phyloP scores from a whole-genome alignment of 2,329 filamentous ascomycete species.

The Pseudogymnoascus sp. region DNA sequence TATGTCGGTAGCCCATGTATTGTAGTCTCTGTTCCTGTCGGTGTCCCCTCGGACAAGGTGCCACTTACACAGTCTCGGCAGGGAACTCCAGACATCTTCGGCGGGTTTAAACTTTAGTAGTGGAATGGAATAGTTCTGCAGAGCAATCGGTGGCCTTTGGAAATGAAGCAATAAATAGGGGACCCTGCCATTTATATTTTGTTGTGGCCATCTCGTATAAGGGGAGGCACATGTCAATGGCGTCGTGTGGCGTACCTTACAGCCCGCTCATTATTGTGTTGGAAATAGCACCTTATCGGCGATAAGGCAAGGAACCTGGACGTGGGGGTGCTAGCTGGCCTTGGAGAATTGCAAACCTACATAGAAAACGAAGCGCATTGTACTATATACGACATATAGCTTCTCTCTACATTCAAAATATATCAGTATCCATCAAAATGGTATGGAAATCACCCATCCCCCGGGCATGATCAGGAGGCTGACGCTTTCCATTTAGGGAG shows the following conservation, averaged over 20 bases:
- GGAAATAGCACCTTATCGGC: not conserved
- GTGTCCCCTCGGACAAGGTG: slow-evolving; percentile 30
- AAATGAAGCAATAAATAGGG: not conserved
- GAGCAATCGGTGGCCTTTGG: not conserved
- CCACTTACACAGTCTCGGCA: slow-evolving; percentile 31
- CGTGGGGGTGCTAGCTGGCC: not conserved
- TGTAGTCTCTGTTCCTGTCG: slow-evolving; percentile 32
- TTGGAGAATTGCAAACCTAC: not conserved
- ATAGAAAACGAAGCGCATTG: not conserved
- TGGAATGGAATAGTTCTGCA: not conserved
- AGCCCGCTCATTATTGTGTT: not conserved
- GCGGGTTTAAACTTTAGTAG: not conserved
- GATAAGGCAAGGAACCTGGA: not conserved
- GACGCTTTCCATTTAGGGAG: not conserved
- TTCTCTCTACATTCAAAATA: not conserved
- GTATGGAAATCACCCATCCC: not conserved
- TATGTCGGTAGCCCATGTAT: slow-evolving; percentile 39
- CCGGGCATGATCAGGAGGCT: not conserved
- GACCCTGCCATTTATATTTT: not conserved
- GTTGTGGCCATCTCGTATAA: not conserved
- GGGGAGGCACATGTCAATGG: not conserved
- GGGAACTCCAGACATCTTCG: not conserved
- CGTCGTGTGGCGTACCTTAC: not conserved
- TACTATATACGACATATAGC: not conserved
- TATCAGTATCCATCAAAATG: not conserved